phyloP scores from a whole-genome alignment of 1,139 yeast genomes.

The Blastobotrys serpentis region DNA sequence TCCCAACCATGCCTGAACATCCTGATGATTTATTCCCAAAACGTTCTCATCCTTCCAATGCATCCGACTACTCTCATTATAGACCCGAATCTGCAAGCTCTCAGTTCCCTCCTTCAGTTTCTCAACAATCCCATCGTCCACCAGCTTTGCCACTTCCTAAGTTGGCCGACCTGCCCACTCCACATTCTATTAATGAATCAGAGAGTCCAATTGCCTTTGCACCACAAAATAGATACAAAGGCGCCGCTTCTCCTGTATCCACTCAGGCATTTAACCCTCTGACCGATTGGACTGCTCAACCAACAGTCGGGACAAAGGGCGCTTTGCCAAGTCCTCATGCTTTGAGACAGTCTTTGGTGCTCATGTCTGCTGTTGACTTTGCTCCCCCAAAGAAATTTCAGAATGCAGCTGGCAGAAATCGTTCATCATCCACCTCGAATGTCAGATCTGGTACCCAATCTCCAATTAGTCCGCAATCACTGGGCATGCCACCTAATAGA shows the following conservation, averaged over 20 bases:
- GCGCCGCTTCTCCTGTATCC: conserved; percentile 20
- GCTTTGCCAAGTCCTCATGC: conserved; percentile 36
- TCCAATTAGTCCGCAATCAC: conserved; percentile 6
- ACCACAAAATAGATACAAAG: conserved; percentile 29
- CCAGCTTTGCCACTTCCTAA: conserved; percentile 27
- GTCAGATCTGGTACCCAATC: conserved; percentile 10
- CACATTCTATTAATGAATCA: conserved; percentile 35
- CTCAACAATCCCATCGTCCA: conserved; percentile 20
- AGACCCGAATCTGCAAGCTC: conserved; percentile 13
- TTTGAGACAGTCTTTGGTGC: conserved; percentile 33
- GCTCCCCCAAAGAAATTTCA: conserved; percentile 35
- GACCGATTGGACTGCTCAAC: conserved; percentile 12
- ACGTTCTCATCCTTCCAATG: conserved; percentile 14
- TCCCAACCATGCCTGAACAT: conserved; percentile 12
- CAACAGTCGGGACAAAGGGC: conserved; percentile 18
- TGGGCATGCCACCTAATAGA: conserved; percentile 8
- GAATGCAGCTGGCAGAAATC: conserved; percentile 18
- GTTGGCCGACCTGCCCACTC: conserved; percentile 34
- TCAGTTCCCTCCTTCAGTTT: conserved; percentile 18
- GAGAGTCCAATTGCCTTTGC: conserved; percentile 34
- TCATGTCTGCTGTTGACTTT: conserved; percentile 34
- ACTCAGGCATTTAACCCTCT: conserved; percentile 28
- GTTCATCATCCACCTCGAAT: conserved; percentile 10
- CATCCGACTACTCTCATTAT: conserved; percentile 15
- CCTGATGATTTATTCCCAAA: conserved; percentile 19